Evolutionary conservation across 1,284 basidiomycete genomes (phyloP), one percentile per base, ranked within the genome.

Genomic region (Coniferiporia sulphurascens): DNA sequence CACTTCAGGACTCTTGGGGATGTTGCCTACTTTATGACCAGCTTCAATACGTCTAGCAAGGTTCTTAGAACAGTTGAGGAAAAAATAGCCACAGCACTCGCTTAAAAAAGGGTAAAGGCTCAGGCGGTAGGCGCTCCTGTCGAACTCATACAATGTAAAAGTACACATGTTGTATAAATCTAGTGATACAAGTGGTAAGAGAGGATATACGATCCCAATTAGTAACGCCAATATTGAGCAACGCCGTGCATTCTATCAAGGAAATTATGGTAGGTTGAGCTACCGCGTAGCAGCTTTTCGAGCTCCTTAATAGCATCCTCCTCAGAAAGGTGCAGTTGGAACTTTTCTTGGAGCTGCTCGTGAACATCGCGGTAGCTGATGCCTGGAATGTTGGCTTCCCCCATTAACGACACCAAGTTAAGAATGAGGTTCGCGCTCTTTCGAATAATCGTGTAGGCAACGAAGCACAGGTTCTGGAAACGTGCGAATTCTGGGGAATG

Each of bases 341-440:
- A 99, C 75, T 98, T 99, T 66, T 98, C 96, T 69, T 98, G 93
- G 15, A 99, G 88, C 75, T 95, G 86, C 65, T 86, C 86, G 63
- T 87, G 84, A 3, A 92, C 88, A 68, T 91, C 87, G n/a, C 88
- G 86, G 65, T 91, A 86, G 69, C 95, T 93, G 77, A 99, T 98
- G 69, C 99, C 96, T 10, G 95, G 95, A 32, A 99, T 97, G 66
- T 97, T 95, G 0, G 95, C 96, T 66, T 98, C 95, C 7, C 96
- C 89, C 97, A 99, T 99, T 53, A 99, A 83, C 1, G 94, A 89
- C 15, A 99, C 91, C 61, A 99, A 77, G 74, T 99, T 99, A 61
- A 99, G 80, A 60, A 99, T 97, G 46, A 99, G 83, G 75, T 98
- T 99, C n/a, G 96, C 92, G 70, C 90, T 94, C 80, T 98, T 98